These are phyloP conservation scores for Ilex asprella DNA, from an alignment of 257 asterid genomes.

Conservation along the genomic window DNA sequence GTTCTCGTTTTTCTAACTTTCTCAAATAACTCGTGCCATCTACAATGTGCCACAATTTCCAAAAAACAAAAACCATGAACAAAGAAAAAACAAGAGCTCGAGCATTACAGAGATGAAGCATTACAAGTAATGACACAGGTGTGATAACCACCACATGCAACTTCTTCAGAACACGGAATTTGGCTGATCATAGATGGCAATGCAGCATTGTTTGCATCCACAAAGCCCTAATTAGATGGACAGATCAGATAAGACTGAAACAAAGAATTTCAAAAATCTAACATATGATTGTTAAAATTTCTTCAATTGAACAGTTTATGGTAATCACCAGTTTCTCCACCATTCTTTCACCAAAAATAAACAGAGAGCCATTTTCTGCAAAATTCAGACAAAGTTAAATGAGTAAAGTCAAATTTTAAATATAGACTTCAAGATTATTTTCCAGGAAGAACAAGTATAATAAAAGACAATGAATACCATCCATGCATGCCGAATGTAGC, in stretches of 20 bases:
- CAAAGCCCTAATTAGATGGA: constrained; percentile 43
- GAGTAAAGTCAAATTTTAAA: constrained; percentile 11
- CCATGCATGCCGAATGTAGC: constrained; percentile 86
- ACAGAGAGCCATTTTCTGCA: constrained; percentile 73
- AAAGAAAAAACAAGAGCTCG: constrained; percentile 8
- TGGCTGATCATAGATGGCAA: constrained; percentile 47
- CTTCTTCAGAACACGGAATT: constrained; percentile 61
- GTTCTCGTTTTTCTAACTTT: too few species aligned
- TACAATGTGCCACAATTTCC: background rate
- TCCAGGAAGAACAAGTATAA: constrained; percentile 6
- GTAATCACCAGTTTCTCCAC: constrained; percentile 65
- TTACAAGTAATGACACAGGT: constrained; percentile 84
- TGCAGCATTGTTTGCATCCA: constrained; percentile 49
- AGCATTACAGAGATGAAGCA: background rate
- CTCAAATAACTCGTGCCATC: too few species aligned
- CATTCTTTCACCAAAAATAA: constrained; percentile 77
- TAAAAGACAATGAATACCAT: constrained; percentile 38
- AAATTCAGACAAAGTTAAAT: constrained; percentile 21
- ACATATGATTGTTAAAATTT: too few species aligned
- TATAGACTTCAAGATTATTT: background rate
- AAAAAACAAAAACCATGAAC: constrained; percentile 1
- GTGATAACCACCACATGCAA: constrained; percentile 95
- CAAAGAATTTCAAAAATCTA: background rate
- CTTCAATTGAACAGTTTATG: background rate
- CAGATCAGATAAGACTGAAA: constrained; percentile 18